A percentile compares a stretch with the other conserved stretches of the same genome.
phyloP scores from a whole-genome alignment of 1,139 yeast genomes.

The Yamadazyma kanchanaburiensis region DNA sequence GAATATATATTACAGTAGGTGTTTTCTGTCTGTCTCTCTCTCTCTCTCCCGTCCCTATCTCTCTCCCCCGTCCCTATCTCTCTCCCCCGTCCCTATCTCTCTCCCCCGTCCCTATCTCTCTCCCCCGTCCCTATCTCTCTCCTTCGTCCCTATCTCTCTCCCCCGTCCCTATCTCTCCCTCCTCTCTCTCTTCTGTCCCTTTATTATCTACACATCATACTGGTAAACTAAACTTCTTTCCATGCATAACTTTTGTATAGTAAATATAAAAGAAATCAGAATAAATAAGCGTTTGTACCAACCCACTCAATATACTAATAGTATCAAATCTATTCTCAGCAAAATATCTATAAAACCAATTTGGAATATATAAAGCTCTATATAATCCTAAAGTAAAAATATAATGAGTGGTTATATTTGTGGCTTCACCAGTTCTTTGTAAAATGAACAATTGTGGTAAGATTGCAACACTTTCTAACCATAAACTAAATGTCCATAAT shows the following conservation, averaged over 20 bases:
- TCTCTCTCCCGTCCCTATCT: too few species aligned
- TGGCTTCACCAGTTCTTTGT: conserved; percentile 88
- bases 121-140: too few species aligned
- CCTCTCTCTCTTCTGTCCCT: conserved; percentile 1
- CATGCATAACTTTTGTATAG: conserved; percentile 75
- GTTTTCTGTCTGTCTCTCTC: too few species aligned
- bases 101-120: too few species aligned
- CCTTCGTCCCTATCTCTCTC: too few species aligned
- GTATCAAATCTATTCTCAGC: conserved; percentile 67
- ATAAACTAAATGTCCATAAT: conserved; percentile 72
- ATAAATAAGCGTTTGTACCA: conserved; percentile 81
- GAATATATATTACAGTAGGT: too few species aligned
- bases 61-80: too few species aligned
- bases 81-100: too few species aligned
- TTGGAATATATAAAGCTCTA: conserved; percentile 85
- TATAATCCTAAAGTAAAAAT: conserved; percentile 90
- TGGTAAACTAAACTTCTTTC: conserved; percentile 78
- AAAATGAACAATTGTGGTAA: conserved; percentile 89
- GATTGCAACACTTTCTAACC: conserved; percentile 91
- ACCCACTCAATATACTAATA: conserved; percentile 73
- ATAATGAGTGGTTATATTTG: conserved; percentile 83
- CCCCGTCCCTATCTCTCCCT: too few species aligned
- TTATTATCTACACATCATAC: conserved; percentile 3
- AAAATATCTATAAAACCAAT: conserved; percentile 88
- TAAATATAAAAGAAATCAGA: conserved; percentile 95